These are phyloP conservation scores for Lentinula sp. DNA, from an alignment of 768 basidiomycete species.

Conservation along the genomic window DNA sequence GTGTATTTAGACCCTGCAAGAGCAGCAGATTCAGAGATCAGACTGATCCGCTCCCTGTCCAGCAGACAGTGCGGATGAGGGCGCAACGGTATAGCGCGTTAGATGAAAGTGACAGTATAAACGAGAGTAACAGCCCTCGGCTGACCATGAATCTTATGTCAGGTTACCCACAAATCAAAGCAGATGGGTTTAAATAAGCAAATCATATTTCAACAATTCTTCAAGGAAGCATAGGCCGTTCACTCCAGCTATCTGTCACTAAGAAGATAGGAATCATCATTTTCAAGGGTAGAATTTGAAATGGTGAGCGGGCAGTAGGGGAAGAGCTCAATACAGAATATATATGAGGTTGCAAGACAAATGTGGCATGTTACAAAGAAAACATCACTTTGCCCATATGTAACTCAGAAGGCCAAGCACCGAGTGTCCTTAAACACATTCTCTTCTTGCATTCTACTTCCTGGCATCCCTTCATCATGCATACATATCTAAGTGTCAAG, in stretches of 20 bases:
- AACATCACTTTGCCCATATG: too few species aligned
- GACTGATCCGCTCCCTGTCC: background rate
- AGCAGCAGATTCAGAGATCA: background rate
- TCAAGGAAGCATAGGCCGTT: background rate
- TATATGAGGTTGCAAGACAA: too few species aligned
- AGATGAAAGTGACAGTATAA: background rate
- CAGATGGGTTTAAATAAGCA: background rate
- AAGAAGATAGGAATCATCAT: background rate
- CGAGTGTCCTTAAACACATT: too few species aligned
- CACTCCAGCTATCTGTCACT: background rate
- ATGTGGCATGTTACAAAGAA: too few species aligned
- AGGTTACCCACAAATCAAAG: background rate
- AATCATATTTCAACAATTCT: slow-evolving; percentile 5
- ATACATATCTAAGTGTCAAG: too few species aligned
- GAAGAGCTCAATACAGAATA: too few species aligned
- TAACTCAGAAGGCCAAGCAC: too few species aligned
- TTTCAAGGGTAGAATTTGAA: background rate
- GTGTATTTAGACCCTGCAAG: background rate
- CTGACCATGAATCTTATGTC: background rate
- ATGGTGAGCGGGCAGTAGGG: background rate
- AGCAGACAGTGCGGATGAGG: background rate
- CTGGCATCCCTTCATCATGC: too few species aligned
- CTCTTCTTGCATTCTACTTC: too few species aligned
- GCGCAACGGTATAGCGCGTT: background rate
- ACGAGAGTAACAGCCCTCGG: background rate